phyloP scores from a whole-genome alignment of 805 yeast species.

The Pichia kluyveri region DNA sequence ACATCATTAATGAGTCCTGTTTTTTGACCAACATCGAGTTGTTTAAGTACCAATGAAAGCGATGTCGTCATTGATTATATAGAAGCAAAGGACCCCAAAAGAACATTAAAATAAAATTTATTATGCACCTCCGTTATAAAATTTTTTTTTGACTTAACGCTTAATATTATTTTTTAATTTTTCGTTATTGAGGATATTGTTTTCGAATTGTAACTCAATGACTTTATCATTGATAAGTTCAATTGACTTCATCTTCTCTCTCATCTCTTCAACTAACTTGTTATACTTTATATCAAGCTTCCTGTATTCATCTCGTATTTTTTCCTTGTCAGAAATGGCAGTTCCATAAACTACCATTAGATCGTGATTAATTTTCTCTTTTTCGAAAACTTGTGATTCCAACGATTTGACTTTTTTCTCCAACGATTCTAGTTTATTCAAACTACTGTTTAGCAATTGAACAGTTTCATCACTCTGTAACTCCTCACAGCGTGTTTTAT shows the following conservation, averaged over 20 bases:
- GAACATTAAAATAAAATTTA: background rate
- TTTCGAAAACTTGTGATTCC: slow-evolving; percentile 4
- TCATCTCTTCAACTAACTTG: slow-evolving; percentile 24
- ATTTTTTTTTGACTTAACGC: too few species aligned
- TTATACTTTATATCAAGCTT: slow-evolving; percentile 13
- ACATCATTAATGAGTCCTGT: slow-evolving; percentile 5
- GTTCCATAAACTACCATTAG: slow-evolving; percentile 7
- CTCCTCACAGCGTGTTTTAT: background rate
- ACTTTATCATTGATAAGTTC: slow-evolving; percentile 44
- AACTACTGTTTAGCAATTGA: background rate
- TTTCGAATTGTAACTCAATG: slow-evolving; percentile 40
- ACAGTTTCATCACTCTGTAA: background rate
- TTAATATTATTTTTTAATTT: background rate
- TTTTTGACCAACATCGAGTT: slow-evolving; percentile 9
- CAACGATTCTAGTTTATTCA: background rate
- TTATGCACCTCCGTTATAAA: background rate
- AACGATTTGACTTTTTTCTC: background rate
- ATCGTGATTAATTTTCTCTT: slow-evolving; percentile 5
- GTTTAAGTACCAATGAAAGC: slow-evolving; percentile 4
- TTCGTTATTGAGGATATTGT: slow-evolving; percentile 28
- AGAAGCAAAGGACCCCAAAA: too few species aligned
- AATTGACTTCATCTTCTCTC: slow-evolving; percentile 34
- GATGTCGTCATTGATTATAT: slow-evolving; percentile 1
- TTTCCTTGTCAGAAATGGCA: slow-evolving; percentile 12
- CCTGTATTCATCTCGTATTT: slow-evolving; percentile 18